A percentile compares a stretch with the other conserved stretches of the same genome.
These are phyloP conservation scores for Candida palmyrensis DNA, from an alignment of 805 yeast genomes.

Conservation along the genomic window DNA sequence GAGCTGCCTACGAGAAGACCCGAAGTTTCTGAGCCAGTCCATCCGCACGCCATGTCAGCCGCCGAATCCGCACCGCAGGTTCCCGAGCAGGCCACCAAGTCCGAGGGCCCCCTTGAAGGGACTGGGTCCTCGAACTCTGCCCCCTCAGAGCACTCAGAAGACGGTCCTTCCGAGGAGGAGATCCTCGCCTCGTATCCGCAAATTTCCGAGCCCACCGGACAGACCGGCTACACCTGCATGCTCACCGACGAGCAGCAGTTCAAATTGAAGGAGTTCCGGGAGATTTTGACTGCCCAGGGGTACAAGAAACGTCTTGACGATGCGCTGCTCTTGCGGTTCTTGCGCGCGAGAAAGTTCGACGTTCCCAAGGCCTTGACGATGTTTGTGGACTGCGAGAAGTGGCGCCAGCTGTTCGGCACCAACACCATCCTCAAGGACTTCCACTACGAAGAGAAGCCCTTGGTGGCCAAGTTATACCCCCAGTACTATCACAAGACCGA, in stretches of 20 bases:
- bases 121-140: too few relatives aligned
- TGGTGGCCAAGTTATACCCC: conserved; percentile 86
- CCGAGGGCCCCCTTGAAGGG: too few relatives aligned
- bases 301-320: conserved; percentile 80
- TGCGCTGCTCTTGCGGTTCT: conserved; percentile 75
- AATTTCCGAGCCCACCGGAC: conserved; percentile 50
- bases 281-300: conserved; percentile 55
- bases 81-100: too few relatives aligned
- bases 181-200: conserved; percentile 66
- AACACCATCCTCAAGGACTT: conserved; percentile 84
- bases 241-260: conserved; percentile 64
- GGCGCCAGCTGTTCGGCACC: conserved; percentile 86
- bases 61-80: conserved; percentile 1
- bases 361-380: conserved; percentile 70
- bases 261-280: conserved; percentile 54
- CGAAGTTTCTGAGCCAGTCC: too few relatives aligned
- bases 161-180: conserved; percentile 32
- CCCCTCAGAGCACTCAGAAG: too few relatives aligned
- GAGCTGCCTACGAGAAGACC: too few relatives aligned
- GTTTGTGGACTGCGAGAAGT: conserved; percentile 82
- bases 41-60: neutral
- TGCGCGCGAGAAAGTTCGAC: conserved; percentile 95
- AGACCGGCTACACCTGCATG: conserved; percentile 79
- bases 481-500: conserved; percentile 97
- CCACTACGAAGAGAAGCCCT: conserved; percentile 87